Percentiles rank a stretch among this genome's conserved stretches.
These are phyloP conservation scores for Lizanozyma gosingica DNA, from an alignment of 1,139 yeast species.

Conservation along the genomic window DNA sequence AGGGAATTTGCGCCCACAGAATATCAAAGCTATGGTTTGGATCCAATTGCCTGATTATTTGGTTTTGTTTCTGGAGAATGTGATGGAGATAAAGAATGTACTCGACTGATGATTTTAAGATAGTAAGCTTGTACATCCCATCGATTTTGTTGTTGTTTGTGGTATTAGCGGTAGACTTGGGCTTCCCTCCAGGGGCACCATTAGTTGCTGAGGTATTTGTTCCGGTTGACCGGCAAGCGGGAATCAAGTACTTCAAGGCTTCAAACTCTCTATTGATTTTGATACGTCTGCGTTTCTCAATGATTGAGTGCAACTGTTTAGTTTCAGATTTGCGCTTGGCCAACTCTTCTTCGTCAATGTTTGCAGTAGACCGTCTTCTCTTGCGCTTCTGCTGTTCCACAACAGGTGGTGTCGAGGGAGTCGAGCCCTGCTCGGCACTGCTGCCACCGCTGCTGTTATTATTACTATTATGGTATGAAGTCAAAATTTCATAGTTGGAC, in stretches of 20 bases:
- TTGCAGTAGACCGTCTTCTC: conserved; percentile 38
- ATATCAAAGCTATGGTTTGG: conserved; percentile 27
- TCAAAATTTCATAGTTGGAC: neutral
- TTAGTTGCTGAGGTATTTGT: conserved; percentile 13
- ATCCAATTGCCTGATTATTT: conserved; percentile 18
- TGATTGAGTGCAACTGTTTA: conserved; percentile 63
- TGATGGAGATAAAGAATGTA: conserved; percentile 64
- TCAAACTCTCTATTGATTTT: conserved; percentile 80
- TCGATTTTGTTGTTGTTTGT: conserved; percentile 34
- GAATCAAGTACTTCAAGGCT: conserved; percentile 67
- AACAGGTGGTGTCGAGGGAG: conserved; percentile 3
- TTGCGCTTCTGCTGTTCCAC: conserved; percentile 23
- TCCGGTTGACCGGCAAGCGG: conserved; percentile 49
- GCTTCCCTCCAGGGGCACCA: conserved; percentile 6
- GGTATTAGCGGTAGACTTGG: conserved; percentile 9
- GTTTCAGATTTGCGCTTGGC: conserved; percentile 50
- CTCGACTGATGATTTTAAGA: conserved; percentile 73
- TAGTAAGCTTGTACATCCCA: conserved; percentile 75
- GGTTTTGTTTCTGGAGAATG: conserved; percentile 40
- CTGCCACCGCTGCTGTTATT: neutral
- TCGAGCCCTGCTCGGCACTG: neutral
- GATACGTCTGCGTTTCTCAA: conserved; percentile 70
- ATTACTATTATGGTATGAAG: conserved; percentile 2
- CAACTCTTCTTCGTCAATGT: conserved; percentile 42
- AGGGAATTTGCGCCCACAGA: conserved; percentile 41